These are phyloP conservation scores for Pneumocystis wakefieldiae DNA, from an alignment of 1,139 yeast species.

Conservation along the genomic window DNA sequence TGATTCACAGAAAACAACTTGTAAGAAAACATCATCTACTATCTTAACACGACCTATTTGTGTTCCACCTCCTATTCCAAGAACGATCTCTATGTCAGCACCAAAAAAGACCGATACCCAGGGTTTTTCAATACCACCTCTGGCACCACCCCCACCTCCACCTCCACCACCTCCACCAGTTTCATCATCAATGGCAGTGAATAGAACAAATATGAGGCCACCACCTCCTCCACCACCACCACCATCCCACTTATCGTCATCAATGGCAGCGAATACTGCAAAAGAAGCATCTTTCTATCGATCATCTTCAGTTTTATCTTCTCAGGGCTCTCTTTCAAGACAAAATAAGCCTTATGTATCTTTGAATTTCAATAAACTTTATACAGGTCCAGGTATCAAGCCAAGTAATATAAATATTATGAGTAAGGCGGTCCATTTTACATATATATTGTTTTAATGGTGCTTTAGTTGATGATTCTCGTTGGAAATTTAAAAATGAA, in stretches of 20 bases:
- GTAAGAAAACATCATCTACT: not conserved
- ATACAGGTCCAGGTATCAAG: not conserved
- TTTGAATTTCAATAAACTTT: not conserved
- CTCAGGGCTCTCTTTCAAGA: not conserved
- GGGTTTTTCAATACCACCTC: not conserved
- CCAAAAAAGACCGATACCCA: not conserved
- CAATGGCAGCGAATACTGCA: not conserved
- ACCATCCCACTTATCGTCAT: slow-evolving; percentile 14
- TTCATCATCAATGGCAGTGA: not conserved
- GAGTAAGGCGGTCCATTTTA: slow-evolving; percentile 1
- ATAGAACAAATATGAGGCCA: not conserved
- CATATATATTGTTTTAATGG: not conserved
- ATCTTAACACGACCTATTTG: not conserved
- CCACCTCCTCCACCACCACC: slow-evolving; percentile 19
- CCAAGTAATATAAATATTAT: not conserved
- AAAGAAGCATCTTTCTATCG: not conserved
- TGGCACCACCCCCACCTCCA: slow-evolving; percentile 4
- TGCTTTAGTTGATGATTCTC: slow-evolving; percentile 46
- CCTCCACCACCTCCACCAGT: slow-evolving; percentile 4
- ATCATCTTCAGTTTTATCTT: slow-evolving; percentile 2
- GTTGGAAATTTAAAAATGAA: slow-evolving; percentile 58
- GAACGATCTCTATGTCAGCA: not conserved
- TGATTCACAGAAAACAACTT: not conserved
- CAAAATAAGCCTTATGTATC: not conserved
- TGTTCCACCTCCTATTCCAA: not conserved